phyloP scores from a whole-genome alignment of 352 stramenopile species.

The Saprolegnia parasitica region DNA sequence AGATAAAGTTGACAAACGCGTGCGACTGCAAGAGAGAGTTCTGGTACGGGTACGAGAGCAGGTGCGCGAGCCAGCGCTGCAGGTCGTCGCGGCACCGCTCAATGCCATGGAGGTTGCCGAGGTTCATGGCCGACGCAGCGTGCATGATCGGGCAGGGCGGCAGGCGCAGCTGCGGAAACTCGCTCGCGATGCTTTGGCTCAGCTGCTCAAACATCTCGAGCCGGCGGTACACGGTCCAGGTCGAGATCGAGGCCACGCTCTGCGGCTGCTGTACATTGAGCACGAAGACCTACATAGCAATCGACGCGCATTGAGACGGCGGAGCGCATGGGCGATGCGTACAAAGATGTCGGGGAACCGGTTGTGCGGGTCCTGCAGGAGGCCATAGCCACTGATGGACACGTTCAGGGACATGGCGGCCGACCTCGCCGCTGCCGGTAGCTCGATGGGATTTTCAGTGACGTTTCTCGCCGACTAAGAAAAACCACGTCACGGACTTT shows the following conservation, averaged over 20 bases:
- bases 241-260: slow-evolving; percentile 39
- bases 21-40: slow-evolving; percentile 73
- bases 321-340: not conserved
- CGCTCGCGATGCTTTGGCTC: slow-evolving; percentile 19
- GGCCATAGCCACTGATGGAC: slow-evolving; percentile 64
- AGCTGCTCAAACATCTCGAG: slow-evolving; percentile 75
- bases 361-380: slow-evolving; percentile 50
- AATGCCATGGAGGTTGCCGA: slow-evolving; percentile 57
- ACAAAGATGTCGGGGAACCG: slow-evolving; percentile 25
- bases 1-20: slow-evolving; percentile 79
- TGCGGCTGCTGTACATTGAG: slow-evolving; percentile 64
- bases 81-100: slow-evolving; percentile 70
- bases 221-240: slow-evolving; percentile 70
- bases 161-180: slow-evolving; percentile 40
- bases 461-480: not conserved
- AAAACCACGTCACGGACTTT: not conserved
- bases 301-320: slow-evolving; percentile 12
- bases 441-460: not conserved
- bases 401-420: slow-evolving; percentile 43
- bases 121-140: slow-evolving; percentile 39
- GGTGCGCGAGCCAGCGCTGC: slow-evolving; percentile 76
- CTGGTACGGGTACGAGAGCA: slow-evolving; percentile 54
- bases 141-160: slow-evolving; percentile 46
- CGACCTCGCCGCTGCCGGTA: not conserved
- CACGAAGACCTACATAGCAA: slow-evolving; percentile 53